A percentile compares a stretch with the other conserved stretches of the same genome.
Conservation (phyloP, 2,329 filamentous ascomycete genomes). For the Penicillium crustosum region DNA sequence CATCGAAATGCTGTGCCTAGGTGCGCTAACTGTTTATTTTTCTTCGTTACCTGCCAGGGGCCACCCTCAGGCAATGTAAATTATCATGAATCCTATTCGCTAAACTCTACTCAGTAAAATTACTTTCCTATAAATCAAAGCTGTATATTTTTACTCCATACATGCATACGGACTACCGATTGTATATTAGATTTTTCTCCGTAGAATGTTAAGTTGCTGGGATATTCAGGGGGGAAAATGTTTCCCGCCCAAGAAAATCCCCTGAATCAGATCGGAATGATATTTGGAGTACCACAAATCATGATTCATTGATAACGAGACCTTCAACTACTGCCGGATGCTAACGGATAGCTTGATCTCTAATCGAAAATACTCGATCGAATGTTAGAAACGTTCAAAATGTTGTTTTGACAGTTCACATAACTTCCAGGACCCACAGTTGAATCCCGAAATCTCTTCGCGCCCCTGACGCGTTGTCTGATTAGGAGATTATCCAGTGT, state of each 20-base stretch:
- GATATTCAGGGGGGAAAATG: background rate
- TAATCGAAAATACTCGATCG: background rate
- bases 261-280: background rate
- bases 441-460: slow-evolving; percentile 12
- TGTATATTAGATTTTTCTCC: background rate
- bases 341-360: background rate
- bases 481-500: background rate
- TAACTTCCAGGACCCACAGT: slow-evolving; percentile 11
- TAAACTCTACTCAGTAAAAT: background rate
- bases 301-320: background rate
- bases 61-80: background rate
- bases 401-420: background rate
- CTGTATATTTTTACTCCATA: background rate
- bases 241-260: background rate
- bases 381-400: slow-evolving; percentile 9
- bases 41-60: background rate
- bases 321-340: background rate
- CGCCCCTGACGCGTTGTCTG: slow-evolving; percentile 11
- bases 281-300: background rate
- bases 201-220: background rate
- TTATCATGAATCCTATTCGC: no score
- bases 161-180: no score
- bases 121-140: background rate
- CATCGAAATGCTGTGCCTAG: background rate
- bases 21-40: background rate